A percentile compares a stretch with the other conserved stretches of the same genome.
phyloP scores from a whole-genome alignment of 2,329 filamentous ascomycete genomes.

The Xylariales sp. region DNA sequence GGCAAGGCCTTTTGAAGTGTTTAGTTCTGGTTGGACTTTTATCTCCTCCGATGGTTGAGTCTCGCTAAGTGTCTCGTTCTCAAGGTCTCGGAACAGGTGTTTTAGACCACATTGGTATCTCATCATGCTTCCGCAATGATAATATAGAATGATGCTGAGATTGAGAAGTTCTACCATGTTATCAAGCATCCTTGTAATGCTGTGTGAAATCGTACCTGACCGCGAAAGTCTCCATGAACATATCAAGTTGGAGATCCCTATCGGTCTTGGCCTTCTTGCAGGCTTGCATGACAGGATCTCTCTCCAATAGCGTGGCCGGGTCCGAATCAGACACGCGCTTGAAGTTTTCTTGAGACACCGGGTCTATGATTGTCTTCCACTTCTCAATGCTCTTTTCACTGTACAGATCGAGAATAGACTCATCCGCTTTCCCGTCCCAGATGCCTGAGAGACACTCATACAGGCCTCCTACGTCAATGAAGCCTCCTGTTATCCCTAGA shows the following conservation, averaged over 20 bases:
- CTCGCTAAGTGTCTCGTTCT: no score
- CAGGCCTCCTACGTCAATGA: constrained; percentile 59
- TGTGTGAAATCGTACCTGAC: constrained; percentile 41
- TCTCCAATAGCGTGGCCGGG: constrained; percentile 31
- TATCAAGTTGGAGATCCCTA: constrained; percentile 23
- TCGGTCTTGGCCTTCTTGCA: constrained; percentile 33
- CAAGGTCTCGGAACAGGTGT: no score
- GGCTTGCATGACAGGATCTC: constrained; percentile 35
- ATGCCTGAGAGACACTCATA: constrained; percentile 52
- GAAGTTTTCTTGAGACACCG: constrained; percentile 39
- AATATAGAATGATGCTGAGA: no score
- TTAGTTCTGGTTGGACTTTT: no score
- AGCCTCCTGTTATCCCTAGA: constrained; percentile 58
- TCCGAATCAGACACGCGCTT: constrained; percentile 36
- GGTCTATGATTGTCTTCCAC: constrained; percentile 39
- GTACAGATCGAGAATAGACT: constrained; percentile 39
- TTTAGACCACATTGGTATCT: no score
- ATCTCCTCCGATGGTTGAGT: no score
- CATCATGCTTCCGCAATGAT: no score
- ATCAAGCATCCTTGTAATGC: constrained; percentile 33
- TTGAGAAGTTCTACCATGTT: no score
- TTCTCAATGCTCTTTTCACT: constrained; percentile 41
- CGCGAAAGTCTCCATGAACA: constrained; percentile 31
- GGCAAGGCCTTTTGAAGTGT: no score
- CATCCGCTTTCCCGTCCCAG: constrained; percentile 38